Evolutionary conservation across 768 basidiomycete species (phyloP), one percentile per base, ranked within the genome.

Genomic region (Lactarius quietus): DNA sequence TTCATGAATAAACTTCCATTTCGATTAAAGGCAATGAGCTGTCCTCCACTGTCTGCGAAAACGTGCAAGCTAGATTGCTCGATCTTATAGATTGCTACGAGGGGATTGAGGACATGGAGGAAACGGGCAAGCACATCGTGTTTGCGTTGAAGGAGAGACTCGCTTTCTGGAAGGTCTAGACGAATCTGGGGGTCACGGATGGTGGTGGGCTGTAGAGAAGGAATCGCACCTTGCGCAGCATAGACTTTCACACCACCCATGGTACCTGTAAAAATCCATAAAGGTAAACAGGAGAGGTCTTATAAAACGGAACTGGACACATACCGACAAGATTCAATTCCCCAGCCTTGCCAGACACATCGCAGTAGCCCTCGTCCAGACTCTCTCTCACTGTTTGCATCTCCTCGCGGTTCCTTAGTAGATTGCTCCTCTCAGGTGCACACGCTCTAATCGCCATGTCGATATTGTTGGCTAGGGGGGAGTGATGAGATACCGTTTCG

Each of bases 21-120:
- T 31, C 94, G 81, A 74, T 98, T 99, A 80, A 99, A 98, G 1
- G 95, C 97, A 61, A 98, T 96, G 15, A 91, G 77, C 1, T 86
- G 87, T 1, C 96, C 95, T 6, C 79, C 77, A 26, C 81, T 73
- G 72, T 98, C 95, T 75, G 87, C 89, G 74, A 98, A 98, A 6
- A 99, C 82, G 70, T 96, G 92, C 64, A 97, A 70, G 54, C 88
- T 89, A 0, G 83, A 76, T 31, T 86, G 76, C 1, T 93, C 87
- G 39, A 98, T 83, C 68, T 82, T 81, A 74, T 93, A 98, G 18
- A 95, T 79, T 35, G 80, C 73, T 5, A 85, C 82, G 23, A 98
- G 80, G 0, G 87, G 85, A 0, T 77, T 76, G 60, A 95, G 78
- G 41, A 95, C 77, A 59, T 85, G 78, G 28, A 92, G 83, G 73